Percentiles rank a stretch among this genome's conserved stretches.
phyloP scores from a whole-genome alignment of 208 protist genomes.

The Trichomonas vaginalis region DNA sequence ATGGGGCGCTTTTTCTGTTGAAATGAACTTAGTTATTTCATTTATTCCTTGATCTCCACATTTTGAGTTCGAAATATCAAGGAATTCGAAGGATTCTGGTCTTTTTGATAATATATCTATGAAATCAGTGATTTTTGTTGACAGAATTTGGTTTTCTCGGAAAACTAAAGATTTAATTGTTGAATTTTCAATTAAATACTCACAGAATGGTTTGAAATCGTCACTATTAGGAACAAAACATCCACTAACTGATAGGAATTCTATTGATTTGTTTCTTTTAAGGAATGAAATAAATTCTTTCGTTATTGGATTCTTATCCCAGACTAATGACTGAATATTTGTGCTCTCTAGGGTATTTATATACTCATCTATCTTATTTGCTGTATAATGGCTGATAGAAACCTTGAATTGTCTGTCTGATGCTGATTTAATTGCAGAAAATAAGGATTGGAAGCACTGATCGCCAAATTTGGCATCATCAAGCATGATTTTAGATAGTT shows the following conservation, averaged over 20 bases:
- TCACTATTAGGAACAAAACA: background rate
- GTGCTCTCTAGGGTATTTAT: background rate
- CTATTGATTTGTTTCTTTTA: background rate
- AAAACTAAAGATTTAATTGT: background rate
- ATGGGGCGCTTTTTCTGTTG: background rate
- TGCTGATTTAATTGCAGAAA: background rate
- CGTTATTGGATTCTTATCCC: background rate
- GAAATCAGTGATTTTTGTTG: background rate
- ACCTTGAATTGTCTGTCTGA: background rate
- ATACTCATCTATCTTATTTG: background rate
- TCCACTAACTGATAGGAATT: background rate
- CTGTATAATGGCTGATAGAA: background rate
- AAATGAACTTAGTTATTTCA: background rate
- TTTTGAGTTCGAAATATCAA: background rate
- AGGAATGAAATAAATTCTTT: background rate
- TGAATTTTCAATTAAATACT: background rate
- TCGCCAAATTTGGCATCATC: background rate
- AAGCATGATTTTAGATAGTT: background rate
- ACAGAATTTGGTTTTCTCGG: background rate
- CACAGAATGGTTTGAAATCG: background rate
- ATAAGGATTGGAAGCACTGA: background rate
- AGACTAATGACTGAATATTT: background rate
- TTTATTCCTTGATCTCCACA: background rate
- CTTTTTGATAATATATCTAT: background rate
- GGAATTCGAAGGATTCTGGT: background rate